A percentile compares a stretch with the other conserved stretches of the same genome.
Evolutionary conservation across 495 filamentous ascomycete species (phyloP).

Genomic region (Tuber microsphaerosporum): DNA sequence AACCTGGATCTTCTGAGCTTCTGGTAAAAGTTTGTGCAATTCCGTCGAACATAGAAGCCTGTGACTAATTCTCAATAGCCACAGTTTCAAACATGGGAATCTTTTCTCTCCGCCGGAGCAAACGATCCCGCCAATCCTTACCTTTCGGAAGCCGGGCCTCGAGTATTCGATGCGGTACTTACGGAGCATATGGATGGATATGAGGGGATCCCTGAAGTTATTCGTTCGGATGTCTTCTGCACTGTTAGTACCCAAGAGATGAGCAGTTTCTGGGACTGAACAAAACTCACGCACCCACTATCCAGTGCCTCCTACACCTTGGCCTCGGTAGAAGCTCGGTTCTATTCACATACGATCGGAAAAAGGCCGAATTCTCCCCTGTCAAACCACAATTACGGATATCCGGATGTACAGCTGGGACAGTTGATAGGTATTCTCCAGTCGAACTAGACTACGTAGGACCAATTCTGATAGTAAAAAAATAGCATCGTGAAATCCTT

Average conservation of each 20-base stretch:
- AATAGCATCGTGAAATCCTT: constrained; percentile 51
- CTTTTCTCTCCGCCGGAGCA: constrained; percentile 48
- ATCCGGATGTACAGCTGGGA: constrained; percentile 59
- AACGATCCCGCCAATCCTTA: constrained; percentile 53
- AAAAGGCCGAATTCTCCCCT: constrained; percentile 54
- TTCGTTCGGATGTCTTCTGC: constrained; percentile 36
- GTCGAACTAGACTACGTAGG: constrained; percentile 23
- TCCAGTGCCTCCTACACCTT: constrained; percentile 59
- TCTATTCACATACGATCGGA: constrained; percentile 63
- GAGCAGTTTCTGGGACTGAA: constrained; percentile 39
- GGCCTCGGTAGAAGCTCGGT: constrained; percentile 74
- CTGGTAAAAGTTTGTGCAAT: constrained; percentile 16
- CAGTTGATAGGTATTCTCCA: constrained; percentile 46
- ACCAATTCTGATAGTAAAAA: neutral
- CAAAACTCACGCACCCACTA: constrained; percentile 41
- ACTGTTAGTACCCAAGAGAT: constrained; percentile 16
- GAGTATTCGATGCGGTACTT: constrained; percentile 64
- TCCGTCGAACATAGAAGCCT: neutral
- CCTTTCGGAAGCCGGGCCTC: constrained; percentile 68
- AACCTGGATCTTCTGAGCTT: constrained; percentile 36
- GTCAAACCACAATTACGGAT: constrained; percentile 53
- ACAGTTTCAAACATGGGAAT: constrained; percentile 66
- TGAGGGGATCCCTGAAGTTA: constrained; percentile 25
- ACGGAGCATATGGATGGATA: constrained; percentile 33
- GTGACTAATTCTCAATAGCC: constrained; percentile 21